Conservation (phyloP, 208 protist species). For the Naegleria gruberi region DNA sequence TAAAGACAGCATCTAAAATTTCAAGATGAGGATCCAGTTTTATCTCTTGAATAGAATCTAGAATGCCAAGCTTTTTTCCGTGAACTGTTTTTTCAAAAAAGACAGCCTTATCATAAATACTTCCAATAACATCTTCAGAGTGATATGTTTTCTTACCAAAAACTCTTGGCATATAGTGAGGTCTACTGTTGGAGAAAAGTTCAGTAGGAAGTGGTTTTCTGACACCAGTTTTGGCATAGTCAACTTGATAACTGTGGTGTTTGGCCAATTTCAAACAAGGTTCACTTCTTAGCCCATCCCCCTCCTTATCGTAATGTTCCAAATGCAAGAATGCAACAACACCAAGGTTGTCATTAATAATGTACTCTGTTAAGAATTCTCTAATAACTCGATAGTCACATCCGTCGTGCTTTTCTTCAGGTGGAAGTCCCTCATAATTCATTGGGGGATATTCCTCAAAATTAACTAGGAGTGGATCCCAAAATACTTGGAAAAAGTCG, state of each 20-base stretch:
- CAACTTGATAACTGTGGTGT: background rate
- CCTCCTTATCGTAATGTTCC: background rate
- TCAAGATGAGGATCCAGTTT: background rate
- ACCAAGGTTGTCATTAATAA: background rate
- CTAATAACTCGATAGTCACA: background rate
- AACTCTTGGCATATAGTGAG: background rate
- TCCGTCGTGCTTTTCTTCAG: background rate
- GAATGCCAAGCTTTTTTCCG: no score
- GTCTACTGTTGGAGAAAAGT: background rate
- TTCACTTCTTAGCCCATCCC: background rate
- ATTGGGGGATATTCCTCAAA: background rate
- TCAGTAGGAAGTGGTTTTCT: background rate
- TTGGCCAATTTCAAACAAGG: background rate
- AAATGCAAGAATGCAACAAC: background rate
- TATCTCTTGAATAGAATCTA: no score
- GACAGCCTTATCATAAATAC: background rate
- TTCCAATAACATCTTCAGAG: background rate
- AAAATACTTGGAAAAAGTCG: background rate
- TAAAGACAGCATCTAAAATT: background rate
- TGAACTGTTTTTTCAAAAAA: no score
- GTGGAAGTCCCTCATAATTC: background rate
- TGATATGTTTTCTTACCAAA: background rate
- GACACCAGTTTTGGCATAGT: background rate
- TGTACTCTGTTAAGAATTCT: background rate
- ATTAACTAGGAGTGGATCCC: background rate